phyloP scores from a whole-genome alignment of 345 rosid genomes.

The Clausena lansium region DNA sequence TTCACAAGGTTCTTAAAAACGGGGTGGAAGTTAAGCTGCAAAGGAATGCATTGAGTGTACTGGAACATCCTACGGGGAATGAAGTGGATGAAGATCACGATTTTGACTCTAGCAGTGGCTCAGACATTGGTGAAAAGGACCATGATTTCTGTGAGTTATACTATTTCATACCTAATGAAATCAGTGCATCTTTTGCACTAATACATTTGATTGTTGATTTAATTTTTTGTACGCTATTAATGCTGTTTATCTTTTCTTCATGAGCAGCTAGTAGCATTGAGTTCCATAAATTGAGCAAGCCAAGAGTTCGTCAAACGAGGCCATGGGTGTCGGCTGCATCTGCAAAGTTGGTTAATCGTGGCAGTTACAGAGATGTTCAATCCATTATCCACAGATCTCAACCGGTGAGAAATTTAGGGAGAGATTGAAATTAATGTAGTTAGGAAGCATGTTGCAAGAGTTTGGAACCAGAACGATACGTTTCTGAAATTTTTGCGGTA shows the following conservation, averaged over 20 bases:
- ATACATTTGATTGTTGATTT: neutral
- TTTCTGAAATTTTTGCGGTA: neutral
- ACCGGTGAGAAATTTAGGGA: conserved; percentile 32
- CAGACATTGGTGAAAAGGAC: conserved; percentile 55
- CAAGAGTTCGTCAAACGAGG: conserved; percentile 46
- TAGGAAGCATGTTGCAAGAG: neutral
- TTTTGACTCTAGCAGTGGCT: conserved; percentile 54
- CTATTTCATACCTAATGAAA: conserved; percentile 2
- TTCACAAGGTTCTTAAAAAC: conserved; percentile 61
- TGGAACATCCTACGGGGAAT: conserved; percentile 75
- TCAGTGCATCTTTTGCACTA: neutral
- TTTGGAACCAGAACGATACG: conserved; percentile 10
- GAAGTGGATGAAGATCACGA: conserved; percentile 57
- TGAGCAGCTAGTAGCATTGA: conserved; percentile 47
- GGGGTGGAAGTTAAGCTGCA: conserved; percentile 80
- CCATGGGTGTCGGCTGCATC: conserved; percentile 47
- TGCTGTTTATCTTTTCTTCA: neutral
- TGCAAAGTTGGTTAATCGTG: conserved; percentile 35
- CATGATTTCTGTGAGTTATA: conserved; percentile 42
- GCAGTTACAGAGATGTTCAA: conserved; percentile 54
- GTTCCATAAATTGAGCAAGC: conserved; percentile 50
- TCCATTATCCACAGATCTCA: conserved; percentile 46
- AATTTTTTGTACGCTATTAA: neutral
- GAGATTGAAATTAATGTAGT: neutral
- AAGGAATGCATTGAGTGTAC: conserved; percentile 73